Base-by-base conservation (phyloP, 2,329 filamentous ascomycete genomes). In the Fusarium coicis region DNA sequence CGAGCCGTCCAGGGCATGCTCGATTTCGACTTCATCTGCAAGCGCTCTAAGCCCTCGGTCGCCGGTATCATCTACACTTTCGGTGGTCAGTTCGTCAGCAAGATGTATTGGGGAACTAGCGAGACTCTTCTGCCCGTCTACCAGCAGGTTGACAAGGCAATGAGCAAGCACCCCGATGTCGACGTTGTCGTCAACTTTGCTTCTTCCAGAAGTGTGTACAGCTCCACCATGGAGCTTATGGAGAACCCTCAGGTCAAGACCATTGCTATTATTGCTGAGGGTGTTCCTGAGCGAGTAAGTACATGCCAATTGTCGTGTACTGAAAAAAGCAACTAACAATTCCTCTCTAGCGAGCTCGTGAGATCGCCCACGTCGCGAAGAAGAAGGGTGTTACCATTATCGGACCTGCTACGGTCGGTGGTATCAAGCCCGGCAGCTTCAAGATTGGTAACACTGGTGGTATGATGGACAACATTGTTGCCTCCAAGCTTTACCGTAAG, bases 391-490 rank as follows among this genome's bases (percentile, higher is more conserved):
- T 99, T 83, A 98, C 95, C 85, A 99, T 99, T 84, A 98, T 99
- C 82, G 96, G 96, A 76, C 96, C 96, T 75, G 96, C 96, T 79
- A 99, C 96, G 63, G 96, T 99, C 73, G 96, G 96, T 91, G 96
- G 96, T 81, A 98, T 99, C 88, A 99, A 98, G 91, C 96, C 96
- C 73, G 96, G 96, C 84, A 94, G 93, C 84, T 99, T 96, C 93
- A 99, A 98, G 91, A 99, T 99, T 76, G 96, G 96, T 84, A 99
- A 99, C 91, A 99, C 96, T 80, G 96, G 96, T 90, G 96, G 96
- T 86, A 99, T 99, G 96, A 99, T 99, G 96, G 96, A 99, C 91
- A 99, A 99, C 91, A 99, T 99, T 81, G 96, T 99, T 75, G 95
- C 96, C 79, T 98, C 96, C 84, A 99, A 99, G 92, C 94, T 99